Base-by-base conservation (phyloP, 805 yeast species). In the Teunomyces atbi region DNA sequence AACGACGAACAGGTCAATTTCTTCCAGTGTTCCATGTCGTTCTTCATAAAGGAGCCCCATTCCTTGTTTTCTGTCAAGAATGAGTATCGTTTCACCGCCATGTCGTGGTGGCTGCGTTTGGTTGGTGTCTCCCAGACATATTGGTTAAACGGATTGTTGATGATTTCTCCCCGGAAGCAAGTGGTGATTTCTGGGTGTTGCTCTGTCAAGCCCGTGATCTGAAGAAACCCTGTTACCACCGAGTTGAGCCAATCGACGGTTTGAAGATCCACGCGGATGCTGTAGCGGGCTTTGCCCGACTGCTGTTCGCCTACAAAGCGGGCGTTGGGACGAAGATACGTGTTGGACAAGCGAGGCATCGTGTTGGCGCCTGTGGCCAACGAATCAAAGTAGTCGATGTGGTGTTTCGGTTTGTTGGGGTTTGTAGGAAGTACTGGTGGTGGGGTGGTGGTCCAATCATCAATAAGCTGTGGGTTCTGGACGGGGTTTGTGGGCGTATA, bases 101-200 rank as follows among this genome's bases (percentile, higher is more conserved):
- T 46, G 12, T 55, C 58, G 30, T 48, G 36, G 21, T 42, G 48
- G 40, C 26, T 5, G 11, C 42, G 39, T 18, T 20, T 35, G 41
- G 21, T 42, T 28, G 23, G 51, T 50, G 36, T 27, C 19, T 47
- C 42, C 69, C 69, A 64, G 12, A 51, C 50, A 45, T 44, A 51
- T 12, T 56, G 48, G 42, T 57, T 56, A 30, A 66, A 53, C 55
- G 79, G 59, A 69, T 77, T 49, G 51, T 86, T 84, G 41, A 84
- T 74, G 52, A 85, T 83, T 56, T 84, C 89, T 3, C 86, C 89
- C 54, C 77, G 81, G 66, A 84, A 84, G 55, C 83, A 84, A 6
- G 91, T 84, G n/a, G 82, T 76, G 51, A 85, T 77, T 45, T 78
- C 77, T 1, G 87, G 84, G 50, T 81, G 75, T 36, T 76, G 69